Evolutionary conservation across 345 rosid genomes (phyloP).

Genomic region (Linum tenue): DNA sequence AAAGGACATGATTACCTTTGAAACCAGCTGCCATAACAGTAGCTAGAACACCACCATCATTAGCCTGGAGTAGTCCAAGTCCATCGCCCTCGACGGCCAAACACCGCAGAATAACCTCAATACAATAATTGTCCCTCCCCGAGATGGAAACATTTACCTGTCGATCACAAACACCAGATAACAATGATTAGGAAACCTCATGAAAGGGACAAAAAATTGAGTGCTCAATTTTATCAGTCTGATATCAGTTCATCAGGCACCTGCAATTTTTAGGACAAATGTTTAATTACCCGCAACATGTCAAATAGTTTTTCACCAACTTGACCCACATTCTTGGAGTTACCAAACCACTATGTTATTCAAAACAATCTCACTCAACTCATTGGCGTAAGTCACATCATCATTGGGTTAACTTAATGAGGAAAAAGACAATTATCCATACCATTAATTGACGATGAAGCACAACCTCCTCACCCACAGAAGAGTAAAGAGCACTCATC

Average conservation of each 20-base stretch:
- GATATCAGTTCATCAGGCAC: too few species aligned
- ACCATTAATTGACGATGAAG: constrained; percentile 75
- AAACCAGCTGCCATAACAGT: constrained; percentile 83
- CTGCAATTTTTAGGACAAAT: too few species aligned
- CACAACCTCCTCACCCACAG: constrained; percentile 73
- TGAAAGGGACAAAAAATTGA: too few species aligned
- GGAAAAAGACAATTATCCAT: constrained; percentile 14
- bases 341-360: neutral
- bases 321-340: neutral
- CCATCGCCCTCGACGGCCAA: constrained; percentile 89
- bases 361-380: neutral
- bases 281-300: too few species aligned
- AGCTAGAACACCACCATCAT: constrained; percentile 80
- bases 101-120: constrained; percentile 82
- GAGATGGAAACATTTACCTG: constrained; percentile 82
- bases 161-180: neutral
- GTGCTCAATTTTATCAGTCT: neutral
- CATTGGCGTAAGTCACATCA: neutral
- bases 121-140: constrained; percentile 60
- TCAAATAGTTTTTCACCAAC: neutral
- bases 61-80: constrained; percentile 45
- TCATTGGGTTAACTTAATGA: neutral
- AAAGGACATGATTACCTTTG: constrained; percentile 48
- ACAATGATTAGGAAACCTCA: neutral
- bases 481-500: constrained; percentile 88